A percentile compares a stretch with the other conserved stretches of the same genome.
These are phyloP conservation scores for Epipyxis sp. DNA, from an alignment of 108 stramenopile genomes.

Conservation along the genomic window DNA sequence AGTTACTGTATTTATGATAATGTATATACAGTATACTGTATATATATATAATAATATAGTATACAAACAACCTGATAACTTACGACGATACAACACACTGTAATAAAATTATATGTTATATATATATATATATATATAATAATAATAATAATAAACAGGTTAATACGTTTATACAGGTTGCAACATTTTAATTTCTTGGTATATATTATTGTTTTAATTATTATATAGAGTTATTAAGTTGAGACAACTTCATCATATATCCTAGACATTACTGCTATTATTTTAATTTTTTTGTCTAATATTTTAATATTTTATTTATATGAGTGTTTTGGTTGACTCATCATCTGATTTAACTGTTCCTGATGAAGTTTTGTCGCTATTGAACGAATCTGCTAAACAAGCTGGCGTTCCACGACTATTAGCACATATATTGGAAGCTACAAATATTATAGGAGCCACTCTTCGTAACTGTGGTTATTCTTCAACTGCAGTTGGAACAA, in stretches of 20 bases:
- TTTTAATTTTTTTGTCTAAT: background rate
- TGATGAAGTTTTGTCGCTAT: background rate
- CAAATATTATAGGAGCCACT: background rate
- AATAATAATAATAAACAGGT: too few species aligned
- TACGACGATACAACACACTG: too few species aligned
- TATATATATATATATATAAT: too few species aligned
- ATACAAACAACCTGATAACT: too few species aligned
- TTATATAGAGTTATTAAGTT: background rate
- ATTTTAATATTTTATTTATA: background rate
- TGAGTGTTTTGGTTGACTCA: background rate
- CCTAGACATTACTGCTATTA: background rate
- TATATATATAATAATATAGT: too few species aligned
- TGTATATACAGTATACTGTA: too few species aligned
- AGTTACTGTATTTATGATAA: too few species aligned
- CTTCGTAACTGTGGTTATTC: background rate
- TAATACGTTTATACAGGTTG: too few species aligned
- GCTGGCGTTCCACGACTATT: background rate
- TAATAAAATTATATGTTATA: too few species aligned
- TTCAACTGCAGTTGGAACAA: background rate
- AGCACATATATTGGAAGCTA: background rate
- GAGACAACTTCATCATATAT: background rate
- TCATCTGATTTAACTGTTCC: background rate
- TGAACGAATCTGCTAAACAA: background rate
- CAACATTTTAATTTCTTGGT: too few species aligned
- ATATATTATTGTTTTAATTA: background rate